Base-by-base conservation (phyloP, 2,329 filamentous ascomycete genomes). In the Pyrenophora tritici-repentis region DNA sequence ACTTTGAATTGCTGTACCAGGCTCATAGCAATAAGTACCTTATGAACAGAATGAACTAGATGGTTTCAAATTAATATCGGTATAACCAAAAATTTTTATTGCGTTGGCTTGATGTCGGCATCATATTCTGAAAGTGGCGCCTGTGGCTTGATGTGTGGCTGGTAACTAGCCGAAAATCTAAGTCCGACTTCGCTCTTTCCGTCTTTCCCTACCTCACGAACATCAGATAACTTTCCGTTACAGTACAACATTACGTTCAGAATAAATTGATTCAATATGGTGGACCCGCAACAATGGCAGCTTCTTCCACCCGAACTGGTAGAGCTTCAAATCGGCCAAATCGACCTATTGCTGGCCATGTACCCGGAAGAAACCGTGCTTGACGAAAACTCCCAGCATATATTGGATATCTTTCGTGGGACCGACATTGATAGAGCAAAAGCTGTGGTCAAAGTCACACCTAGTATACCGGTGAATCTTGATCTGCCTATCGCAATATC, bases 281-380 rank as follows among this genome's bases (percentile, higher is more conserved):
- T 34, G 17, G 16, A 39, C 8, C 12, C 18, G 10, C 35, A 47
- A 20, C 34, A 40, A 55, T 66, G 61, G 56, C 50, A 59, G 5
- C 26, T 63, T 2, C 50, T 69, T 9, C 66, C 66, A 7, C 45
- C 39, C 2, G 61, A 65, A 4, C 44, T 67, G 6, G 34, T 69
- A 10, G 66, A 69, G 51, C 56, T 67, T 3, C 66, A 69, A 17
- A 56, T 69, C 18, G 63, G 63, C 18, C 65, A 67, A 39, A 56
- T 69, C 33, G 66, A 69, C 42, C 58, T 69, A 13, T 35, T 69
- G 18, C 45, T 62, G 29, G 63, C 66, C 2, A 69, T 69, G 66
- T 69, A 67, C 33, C 65, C 61, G 3, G 61, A 62, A 3, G 63
- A 67, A 6, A 45, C 59, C 5, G 37, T 10, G 6, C 47, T 67